Evolutionary conservation across 768 basidiomycete species (phyloP), one percentile per base, ranked within the genome.

Genomic region (Nevesoporus exiguus): DNA sequence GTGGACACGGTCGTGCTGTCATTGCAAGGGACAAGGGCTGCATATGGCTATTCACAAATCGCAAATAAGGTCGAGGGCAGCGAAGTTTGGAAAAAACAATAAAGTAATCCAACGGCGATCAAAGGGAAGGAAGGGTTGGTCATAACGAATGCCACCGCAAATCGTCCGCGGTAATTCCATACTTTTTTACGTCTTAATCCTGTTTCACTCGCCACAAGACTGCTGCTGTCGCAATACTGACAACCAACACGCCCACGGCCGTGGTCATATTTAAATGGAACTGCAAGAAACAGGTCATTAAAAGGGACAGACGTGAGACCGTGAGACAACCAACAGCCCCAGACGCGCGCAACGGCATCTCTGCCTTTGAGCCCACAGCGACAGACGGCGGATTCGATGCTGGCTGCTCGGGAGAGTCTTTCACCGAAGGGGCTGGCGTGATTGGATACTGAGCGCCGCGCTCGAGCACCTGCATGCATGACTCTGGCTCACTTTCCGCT

Each of bases 161-260:
- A 59, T 50, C 54, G 62, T 63, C 62, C 58, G 37, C 22, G 36
- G 52, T 33, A 37, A 57, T 54, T 51, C 34, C 57, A 57, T 52
- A 34, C 34, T 50, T 60, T 50, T 41, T 41, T 15, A 11, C 22
- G 36, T 52, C 59, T 48, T 63, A 70, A 27, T 77, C 76, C 31
- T 74, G 73, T 56, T 81, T 83, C 27, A 87, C 83, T 57, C 84
- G 78, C 85, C 86, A 88, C 61, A 87, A 71, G 47, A 90, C 86
- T 7, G 86, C 87, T 13, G 80, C 85, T 3, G 88, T 85, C 4
- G 84, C 85, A 8, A 86, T 79, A 47, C 83, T 77, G 27, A 90
- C 68, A 5, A 90, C 76, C 17, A 88, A 65, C 8, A 88, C 80
- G 5, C 86, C 86, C 3, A 86, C 69, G 6, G 83, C 85, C 2